Conservation (phyloP, 1,284 basidiomycete species). For the Sphaerobolus stellatus region DNA sequence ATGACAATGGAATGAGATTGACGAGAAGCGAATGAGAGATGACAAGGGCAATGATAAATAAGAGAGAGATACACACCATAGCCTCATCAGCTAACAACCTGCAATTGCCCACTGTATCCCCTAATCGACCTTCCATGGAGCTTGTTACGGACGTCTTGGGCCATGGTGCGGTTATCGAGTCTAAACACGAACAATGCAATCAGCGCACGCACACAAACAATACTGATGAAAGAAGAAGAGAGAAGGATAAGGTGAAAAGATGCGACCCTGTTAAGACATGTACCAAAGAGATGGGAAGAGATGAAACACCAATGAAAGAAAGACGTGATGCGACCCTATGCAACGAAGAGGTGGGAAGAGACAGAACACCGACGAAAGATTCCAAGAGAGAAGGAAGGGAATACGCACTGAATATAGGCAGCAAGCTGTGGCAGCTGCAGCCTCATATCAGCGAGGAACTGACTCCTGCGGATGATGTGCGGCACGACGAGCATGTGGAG, state of each 20-base stretch:
- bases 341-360: too few species aligned
- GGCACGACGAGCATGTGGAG: conserved; percentile 59
- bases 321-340: too few species aligned
- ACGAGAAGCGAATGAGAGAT: too few species aligned
- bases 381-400: neutral
- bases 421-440: conserved; percentile 67
- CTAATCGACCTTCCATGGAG: conserved; percentile 75
- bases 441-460: conserved; percentile 48
- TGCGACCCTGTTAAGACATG: neutral
- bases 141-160: conserved; percentile 69
- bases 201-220: too few species aligned
- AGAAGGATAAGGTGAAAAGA: neutral
- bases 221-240: neutral
- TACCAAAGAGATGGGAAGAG: neutral
- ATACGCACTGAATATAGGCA: conserved; percentile 65
- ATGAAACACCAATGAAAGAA: neutral
- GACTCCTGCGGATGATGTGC: conserved; percentile 64
- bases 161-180: conserved; percentile 62
- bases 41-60: neutral
- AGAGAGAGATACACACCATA: neutral
- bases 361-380: neutral
- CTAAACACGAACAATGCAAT: conserved; percentile 44
- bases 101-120: conserved; percentile 37
- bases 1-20: too few species aligned
- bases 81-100: conserved; percentile 1